phyloP scores from a whole-genome alignment of 1,139 yeast species.

The Yamadazyma sp. region DNA sequence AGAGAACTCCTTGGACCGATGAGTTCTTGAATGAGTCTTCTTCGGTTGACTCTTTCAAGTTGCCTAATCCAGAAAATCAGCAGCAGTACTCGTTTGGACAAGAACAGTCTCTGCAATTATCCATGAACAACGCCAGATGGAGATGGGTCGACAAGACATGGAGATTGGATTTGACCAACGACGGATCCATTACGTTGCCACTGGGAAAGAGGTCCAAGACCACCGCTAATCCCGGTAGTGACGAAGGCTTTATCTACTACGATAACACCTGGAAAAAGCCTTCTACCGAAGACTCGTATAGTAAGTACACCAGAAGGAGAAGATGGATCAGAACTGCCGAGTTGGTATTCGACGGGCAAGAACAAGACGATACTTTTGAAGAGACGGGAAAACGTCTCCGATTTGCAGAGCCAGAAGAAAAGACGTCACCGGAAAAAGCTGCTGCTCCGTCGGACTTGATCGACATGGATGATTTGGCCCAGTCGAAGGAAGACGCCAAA shows the following conservation, averaged over 20 bases:
- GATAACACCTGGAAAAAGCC: conserved; percentile 96
- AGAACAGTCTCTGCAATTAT: conserved; percentile 16
- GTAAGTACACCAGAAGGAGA: conserved; percentile 90
- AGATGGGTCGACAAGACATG: conserved; percentile 93
- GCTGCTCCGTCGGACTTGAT: conserved; percentile 3
- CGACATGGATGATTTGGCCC: conserved; percentile 5
- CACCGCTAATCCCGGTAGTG: conserved; percentile 72
- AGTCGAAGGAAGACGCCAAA: conserved; percentile 24
- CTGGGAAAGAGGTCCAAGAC: conserved; percentile 63
- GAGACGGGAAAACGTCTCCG: conserved; percentile 27
- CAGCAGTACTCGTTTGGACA: conserved; percentile 24
- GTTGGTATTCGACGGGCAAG: conserved; percentile 45
- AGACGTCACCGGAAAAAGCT: neutral
- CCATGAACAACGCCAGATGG: conserved; percentile 60
- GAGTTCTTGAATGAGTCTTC: conserved; percentile 87
- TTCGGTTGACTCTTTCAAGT: conserved; percentile 69
- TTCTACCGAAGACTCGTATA: conserved; percentile 80
- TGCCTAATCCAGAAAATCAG: conserved; percentile 64
- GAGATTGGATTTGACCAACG: conserved; percentile 86
- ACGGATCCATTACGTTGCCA: conserved; percentile 75
- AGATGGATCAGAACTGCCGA: conserved; percentile 97
- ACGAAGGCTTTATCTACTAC: conserved; percentile 84
- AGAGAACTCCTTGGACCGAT: conserved; percentile 96
- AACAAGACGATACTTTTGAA: conserved; percentile 10
- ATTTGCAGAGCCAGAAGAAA: conserved; percentile 31